These are phyloP conservation scores for Boletus edulis DNA, from an alignment of 768 basidiomycete genomes.

Conservation along the genomic window DNA sequence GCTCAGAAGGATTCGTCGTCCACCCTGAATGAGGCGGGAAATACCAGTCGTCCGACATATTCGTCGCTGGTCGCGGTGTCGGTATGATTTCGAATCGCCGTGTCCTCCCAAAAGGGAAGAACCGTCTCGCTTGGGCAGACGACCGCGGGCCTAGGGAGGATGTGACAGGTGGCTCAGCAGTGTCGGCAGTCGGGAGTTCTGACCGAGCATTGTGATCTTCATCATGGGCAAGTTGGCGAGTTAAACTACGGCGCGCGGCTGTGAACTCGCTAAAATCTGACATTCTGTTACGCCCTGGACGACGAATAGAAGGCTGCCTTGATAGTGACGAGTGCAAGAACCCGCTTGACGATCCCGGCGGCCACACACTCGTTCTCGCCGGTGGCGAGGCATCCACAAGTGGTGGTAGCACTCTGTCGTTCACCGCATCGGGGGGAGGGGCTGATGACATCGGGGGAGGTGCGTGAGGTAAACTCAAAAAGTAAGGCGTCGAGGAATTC, in stretches of 20 bases:
- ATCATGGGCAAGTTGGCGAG: conserved; percentile 31
- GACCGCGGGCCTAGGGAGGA: conserved; percentile 15
- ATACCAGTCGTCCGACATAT: conserved; percentile 31
- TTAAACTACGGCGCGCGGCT: conserved; percentile 55
- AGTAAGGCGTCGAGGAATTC: conserved; percentile 25
- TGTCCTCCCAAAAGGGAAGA: conserved; percentile 51
- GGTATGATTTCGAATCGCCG: conserved; percentile 43
- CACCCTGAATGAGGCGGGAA: conserved; percentile 29
- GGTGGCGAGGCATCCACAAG: conserved; percentile 28
- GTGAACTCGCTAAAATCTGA: conserved; percentile 76
- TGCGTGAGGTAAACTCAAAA: conserved; percentile 20
- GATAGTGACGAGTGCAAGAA: conserved; percentile 36
- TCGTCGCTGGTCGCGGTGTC: conserved; percentile 29
- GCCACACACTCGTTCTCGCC: conserved; percentile 20
- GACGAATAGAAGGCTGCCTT: conserved; percentile 63
- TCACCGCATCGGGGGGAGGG: conserved; percentile 23
- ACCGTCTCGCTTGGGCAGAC: conserved; percentile 41
- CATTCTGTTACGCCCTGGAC: conserved; percentile 50
- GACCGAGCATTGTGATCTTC: conserved; percentile 20
- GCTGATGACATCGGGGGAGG: conserved; percentile 27
- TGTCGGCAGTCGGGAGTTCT: conserved; percentile 3
- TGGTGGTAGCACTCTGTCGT: conserved; percentile 28
- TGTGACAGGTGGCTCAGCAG: neutral
- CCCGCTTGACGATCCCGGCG: conserved; percentile 22
- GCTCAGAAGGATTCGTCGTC: conserved; percentile 16